Conservation (phyloP, 805 yeast species). For the Millerozyma miso region DNA sequence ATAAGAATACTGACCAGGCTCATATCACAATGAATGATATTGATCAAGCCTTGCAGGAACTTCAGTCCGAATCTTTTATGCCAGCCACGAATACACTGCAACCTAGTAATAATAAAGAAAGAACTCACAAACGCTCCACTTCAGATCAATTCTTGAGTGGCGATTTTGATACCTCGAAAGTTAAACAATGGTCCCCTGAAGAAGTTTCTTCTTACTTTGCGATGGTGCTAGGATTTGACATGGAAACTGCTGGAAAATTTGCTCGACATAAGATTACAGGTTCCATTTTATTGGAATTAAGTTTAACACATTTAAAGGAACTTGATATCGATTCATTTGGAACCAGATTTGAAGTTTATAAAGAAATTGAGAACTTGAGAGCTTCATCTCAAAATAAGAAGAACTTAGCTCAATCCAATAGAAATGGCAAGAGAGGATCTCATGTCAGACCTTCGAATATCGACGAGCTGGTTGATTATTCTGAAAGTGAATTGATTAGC, state of each 20-base stretch:
- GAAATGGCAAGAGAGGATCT: not conserved
- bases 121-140: slow-evolving; percentile 6
- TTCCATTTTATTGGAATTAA: slow-evolving; percentile 76
- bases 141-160: slow-evolving; percentile 16
- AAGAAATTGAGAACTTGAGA: slow-evolving; percentile 74
- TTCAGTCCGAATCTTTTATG: slow-evolving; percentile 30
- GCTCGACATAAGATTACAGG: slow-evolving; percentile 89
- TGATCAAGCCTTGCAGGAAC: slow-evolving; percentile 66
- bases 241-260: slow-evolving; percentile 72
- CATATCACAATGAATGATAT: slow-evolving; percentile 63
- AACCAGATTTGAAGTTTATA: slow-evolving; percentile 86
- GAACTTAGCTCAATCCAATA: slow-evolving; percentile 20
- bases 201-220: slow-evolving; percentile 80
- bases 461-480: not conserved
- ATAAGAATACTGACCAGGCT: slow-evolving; percentile 32
- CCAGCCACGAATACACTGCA: slow-evolving; percentile 1
- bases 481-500: slow-evolving; percentile 8
- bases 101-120: not conserved
- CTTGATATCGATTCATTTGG: slow-evolving; percentile 91
- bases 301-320: slow-evolving; percentile 82
- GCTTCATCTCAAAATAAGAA: slow-evolving; percentile 16
- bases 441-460: not conserved
- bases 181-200: slow-evolving; percentile 72
- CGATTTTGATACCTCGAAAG: slow-evolving; percentile 45
- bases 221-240: slow-evolving; percentile 64